phyloP scores from a whole-genome alignment of 2,329 filamentous ascomycete species.

The Talaromyces marneffei region DNA sequence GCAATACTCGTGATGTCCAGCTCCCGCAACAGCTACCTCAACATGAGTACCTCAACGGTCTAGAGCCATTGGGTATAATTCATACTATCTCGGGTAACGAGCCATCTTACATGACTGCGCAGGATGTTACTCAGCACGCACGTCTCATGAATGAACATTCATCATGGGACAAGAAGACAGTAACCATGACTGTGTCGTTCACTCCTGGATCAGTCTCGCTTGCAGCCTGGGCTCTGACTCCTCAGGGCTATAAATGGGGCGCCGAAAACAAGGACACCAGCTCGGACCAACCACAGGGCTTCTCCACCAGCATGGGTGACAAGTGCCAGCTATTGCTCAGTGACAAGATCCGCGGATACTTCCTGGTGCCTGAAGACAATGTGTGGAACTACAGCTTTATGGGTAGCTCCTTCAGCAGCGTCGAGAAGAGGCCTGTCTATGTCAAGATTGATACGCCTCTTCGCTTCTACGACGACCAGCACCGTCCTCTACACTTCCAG shows the following conservation, averaged over 20 bases:
- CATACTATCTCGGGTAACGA: slow-evolving; percentile 95
- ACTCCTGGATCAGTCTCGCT: slow-evolving; percentile 94
- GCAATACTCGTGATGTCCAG: slow-evolving; percentile 85
- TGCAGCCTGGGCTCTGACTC: slow-evolving; percentile 87
- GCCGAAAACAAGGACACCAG: slow-evolving; percentile 89
- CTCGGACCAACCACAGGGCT: slow-evolving; percentile 90
- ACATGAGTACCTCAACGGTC: slow-evolving; percentile 76
- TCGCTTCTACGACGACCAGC: slow-evolving; percentile 85
- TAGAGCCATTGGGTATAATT: slow-evolving; percentile 91
- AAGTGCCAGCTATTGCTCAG: slow-evolving; percentile 92
- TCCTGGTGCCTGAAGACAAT: slow-evolving; percentile 84
- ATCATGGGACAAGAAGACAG: slow-evolving; percentile 79
- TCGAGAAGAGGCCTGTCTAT: slow-evolving; percentile 86
- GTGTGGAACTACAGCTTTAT: slow-evolving; percentile 99
- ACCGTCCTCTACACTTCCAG: slow-evolving; percentile 91
- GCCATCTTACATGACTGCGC: slow-evolving; percentile 90
- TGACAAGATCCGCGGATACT: slow-evolving; percentile 91
- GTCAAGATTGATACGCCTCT: slow-evolving; percentile 90
- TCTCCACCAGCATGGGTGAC: slow-evolving; percentile 84
- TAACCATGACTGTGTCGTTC: slow-evolving; percentile 93
- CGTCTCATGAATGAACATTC: slow-evolving; percentile 79
- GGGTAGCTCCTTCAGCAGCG: slow-evolving; percentile 76
- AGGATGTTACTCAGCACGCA: slow-evolving; percentile 90
- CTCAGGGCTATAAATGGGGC: slow-evolving; percentile 92
- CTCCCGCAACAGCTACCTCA: slow-evolving; percentile 84